Conservation (phyloP, 352 stramenopile genomes). For the Phytophthora fragariae region DNA sequence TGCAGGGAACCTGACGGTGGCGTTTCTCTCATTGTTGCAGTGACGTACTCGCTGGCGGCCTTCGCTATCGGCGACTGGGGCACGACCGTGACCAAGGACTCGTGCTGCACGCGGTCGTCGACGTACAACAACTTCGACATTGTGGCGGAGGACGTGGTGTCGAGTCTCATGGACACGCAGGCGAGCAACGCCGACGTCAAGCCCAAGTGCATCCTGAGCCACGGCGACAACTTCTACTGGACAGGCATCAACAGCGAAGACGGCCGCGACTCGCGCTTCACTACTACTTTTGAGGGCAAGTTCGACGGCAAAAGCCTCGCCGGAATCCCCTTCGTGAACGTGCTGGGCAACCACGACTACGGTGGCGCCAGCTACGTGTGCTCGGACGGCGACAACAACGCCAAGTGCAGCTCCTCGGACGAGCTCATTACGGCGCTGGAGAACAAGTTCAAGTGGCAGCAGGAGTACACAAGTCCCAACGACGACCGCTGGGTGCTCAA, state of each 20-base stretch:
- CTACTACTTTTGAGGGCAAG: constrained; percentile 66
- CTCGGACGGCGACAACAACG: constrained; percentile 39
- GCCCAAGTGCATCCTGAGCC: constrained; percentile 66
- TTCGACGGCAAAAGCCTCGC: constrained; percentile 56
- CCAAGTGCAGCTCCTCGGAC: constrained; percentile 40
- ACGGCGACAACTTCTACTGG: constrained; percentile 83
- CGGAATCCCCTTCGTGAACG: constrained; percentile 66
- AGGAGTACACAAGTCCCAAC: constrained; percentile 62
- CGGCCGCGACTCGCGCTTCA: constrained; percentile 60
- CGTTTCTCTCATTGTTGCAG: constrained; percentile 29
- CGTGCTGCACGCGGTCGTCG: constrained; percentile 67
- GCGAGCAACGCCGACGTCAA: constrained; percentile 47
- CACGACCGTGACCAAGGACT: constrained; percentile 65
- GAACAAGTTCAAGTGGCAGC: constrained; percentile 64
- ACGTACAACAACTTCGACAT: constrained; percentile 71
- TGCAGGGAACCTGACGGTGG: constrained; percentile 1
- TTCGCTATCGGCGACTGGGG: constrained; percentile 85
- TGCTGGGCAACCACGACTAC: constrained; percentile 80
- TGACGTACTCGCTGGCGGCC: constrained; percentile 59
- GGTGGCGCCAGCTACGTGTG: constrained; percentile 70
- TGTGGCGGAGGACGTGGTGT: constrained; percentile 70
- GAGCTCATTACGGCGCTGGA: constrained; percentile 43
- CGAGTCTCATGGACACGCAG: constrained; percentile 70
- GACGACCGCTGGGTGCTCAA: constrained; percentile 64
- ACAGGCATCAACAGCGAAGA: constrained; percentile 60